These are phyloP conservation scores for Elongisporangium prolatum DNA, from an alignment of 352 stramenopile genomes.

Conservation along the genomic window DNA sequence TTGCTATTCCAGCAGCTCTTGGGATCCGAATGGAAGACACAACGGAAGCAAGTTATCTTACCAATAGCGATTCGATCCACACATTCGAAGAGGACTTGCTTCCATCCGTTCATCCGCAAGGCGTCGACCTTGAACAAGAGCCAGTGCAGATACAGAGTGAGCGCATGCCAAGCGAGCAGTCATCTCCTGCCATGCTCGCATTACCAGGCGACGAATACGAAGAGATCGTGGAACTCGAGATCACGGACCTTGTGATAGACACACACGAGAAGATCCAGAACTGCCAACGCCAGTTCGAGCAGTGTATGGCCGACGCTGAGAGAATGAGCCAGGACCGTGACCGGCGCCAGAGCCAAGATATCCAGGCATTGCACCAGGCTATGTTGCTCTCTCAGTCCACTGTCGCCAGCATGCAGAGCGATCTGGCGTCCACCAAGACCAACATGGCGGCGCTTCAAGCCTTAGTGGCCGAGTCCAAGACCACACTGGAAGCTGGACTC, in stretches of 20 bases:
- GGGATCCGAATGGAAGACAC: background rate
- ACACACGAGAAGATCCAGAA: conserved; percentile 26
- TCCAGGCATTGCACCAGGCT: conserved; percentile 14
- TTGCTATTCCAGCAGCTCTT: conserved; percentile 3
- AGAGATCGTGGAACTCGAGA: conserved; percentile 34
- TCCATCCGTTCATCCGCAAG: background rate
- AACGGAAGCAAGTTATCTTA: background rate
- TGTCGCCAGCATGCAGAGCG: conserved; percentile 21
- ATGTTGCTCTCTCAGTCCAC: conserved; percentile 16
- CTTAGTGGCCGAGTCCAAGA: conserved; percentile 18
- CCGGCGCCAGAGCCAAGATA: conserved; percentile 10
- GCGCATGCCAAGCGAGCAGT: background rate
- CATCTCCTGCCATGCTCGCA: conserved; percentile 1
- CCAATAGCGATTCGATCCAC: background rate
- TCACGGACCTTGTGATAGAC: conserved; percentile 28
- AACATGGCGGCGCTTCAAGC: conserved; percentile 17
- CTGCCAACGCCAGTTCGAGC: conserved; percentile 14
- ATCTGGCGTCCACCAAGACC: conserved; percentile 18
- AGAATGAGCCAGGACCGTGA: conserved; percentile 5
- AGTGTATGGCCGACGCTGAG: conserved; percentile 17
- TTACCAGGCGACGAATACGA: conserved; percentile 4
- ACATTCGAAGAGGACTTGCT: background rate
- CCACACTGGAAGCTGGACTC: conserved; percentile 23
- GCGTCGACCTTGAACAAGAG: background rate
- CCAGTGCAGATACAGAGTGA: conserved; percentile 8